Conservation (phyloP, 306 rosid genomes). For the Pueraria montana region DNA sequence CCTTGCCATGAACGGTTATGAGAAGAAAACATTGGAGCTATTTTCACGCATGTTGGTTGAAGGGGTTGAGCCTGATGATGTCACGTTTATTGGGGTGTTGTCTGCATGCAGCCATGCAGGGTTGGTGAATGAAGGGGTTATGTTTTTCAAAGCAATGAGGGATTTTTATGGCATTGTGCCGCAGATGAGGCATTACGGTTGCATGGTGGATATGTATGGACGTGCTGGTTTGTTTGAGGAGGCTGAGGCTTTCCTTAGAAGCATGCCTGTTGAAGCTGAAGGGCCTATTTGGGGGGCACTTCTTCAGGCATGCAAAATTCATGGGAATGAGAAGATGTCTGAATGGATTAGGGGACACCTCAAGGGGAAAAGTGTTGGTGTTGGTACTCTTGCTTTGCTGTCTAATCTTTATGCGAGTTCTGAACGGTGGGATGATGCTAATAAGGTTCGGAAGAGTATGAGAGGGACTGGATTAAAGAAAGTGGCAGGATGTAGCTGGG, state of each 20-base stretch:
- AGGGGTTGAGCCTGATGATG: constrained; percentile 75
- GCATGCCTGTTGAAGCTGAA: constrained; percentile 58
- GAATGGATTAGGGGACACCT: constrained; percentile 62
- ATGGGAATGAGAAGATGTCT: constrained; percentile 67
- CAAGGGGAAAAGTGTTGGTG: constrained; percentile 48
- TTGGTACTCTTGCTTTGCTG: constrained; percentile 73
- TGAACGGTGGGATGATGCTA: constrained; percentile 78
- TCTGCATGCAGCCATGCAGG: constrained; percentile 81
- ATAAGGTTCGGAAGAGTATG: constrained; percentile 64
- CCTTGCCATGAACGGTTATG: constrained; percentile 79
- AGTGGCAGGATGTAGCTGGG: constrained; percentile 69
- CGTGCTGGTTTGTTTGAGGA: constrained; percentile 69
- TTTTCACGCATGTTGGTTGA: constrained; percentile 76
- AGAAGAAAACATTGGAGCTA: constrained; percentile 60
- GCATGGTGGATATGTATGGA: constrained; percentile 64
- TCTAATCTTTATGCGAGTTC: constrained; percentile 73
- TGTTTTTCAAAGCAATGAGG: constrained; percentile 73
- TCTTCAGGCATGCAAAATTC: constrained; percentile 74
- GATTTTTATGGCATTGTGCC: constrained; percentile 59
- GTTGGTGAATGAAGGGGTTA: constrained; percentile 52
- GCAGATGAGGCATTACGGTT: constrained; percentile 58
- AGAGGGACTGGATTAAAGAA: constrained; percentile 70
- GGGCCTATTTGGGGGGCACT: constrained; percentile 76
- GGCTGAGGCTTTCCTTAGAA: constrained; percentile 63
- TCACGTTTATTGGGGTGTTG: constrained; percentile 72